These are phyloP conservation scores for Pestalotiopsis sp. DNA, from an alignment of 2,329 filamentous ascomycete species.

Conservation along the genomic window DNA sequence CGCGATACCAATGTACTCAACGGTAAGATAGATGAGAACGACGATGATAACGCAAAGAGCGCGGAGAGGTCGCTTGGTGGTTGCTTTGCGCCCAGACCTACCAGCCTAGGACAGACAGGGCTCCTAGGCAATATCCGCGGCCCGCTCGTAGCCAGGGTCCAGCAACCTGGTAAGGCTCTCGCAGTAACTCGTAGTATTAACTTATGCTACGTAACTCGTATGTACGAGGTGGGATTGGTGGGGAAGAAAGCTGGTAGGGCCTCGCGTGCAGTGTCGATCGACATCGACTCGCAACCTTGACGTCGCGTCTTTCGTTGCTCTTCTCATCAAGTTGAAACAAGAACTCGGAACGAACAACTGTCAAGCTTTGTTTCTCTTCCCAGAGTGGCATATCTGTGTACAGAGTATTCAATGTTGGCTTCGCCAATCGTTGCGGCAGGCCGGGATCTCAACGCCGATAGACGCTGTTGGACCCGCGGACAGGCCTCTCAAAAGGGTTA, in stretches of 20 bases:
- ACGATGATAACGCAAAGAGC: neutral
- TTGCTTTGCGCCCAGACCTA: neutral
- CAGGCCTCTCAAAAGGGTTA: constrained; percentile 1
- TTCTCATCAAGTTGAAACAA: neutral
- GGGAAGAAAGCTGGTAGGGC: neutral
- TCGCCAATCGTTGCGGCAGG: neutral
- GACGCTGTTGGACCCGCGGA: neutral
- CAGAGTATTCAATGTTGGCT: neutral
- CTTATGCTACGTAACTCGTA: no score
- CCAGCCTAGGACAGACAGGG: neutral
- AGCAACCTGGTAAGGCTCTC: neutral
- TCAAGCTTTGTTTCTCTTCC: neutral
- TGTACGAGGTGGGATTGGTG: no score
- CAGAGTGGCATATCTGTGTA: neutral
- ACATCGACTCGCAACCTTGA: neutral
- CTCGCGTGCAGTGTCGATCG: neutral
- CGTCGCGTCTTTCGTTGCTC: neutral
- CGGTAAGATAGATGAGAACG: neutral
- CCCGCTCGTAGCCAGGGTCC: neutral
- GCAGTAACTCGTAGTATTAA: no score
- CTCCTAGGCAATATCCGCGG: neutral
- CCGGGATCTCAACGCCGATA: neutral
- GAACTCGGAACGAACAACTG: neutral
- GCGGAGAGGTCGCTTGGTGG: neutral
- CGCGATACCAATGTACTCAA: no score